These are phyloP conservation scores for Conoideocrella luteorostrata DNA, from an alignment of 2,329 filamentous ascomycete species.

Conservation along the genomic window DNA sequence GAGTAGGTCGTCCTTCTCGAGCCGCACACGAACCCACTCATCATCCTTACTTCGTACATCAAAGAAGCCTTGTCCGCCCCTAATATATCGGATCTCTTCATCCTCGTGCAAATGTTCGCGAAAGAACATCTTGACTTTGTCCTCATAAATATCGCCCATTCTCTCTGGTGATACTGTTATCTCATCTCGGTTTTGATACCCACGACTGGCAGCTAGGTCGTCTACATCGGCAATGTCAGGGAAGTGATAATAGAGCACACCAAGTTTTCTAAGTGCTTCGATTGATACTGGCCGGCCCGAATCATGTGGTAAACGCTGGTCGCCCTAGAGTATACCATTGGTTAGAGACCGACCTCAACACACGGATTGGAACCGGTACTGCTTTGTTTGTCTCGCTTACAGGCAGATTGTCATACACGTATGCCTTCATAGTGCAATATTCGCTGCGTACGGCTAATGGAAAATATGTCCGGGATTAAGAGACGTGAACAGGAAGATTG, in stretches of 20 bases:
- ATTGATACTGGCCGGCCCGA: conserved; percentile 65
- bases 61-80: conserved; percentile 84
- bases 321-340: conserved; percentile 59
- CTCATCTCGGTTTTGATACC: conserved; percentile 93
- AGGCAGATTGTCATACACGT: conserved; percentile 49
- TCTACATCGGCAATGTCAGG: conserved; percentile 62
- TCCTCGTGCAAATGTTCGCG: conserved; percentile 95
- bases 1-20: conserved; percentile 85
- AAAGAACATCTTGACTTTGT: conserved; percentile 92
- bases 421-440: conserved; percentile 54
- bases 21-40: conserved; percentile 78
- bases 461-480: too few relatives aligned
- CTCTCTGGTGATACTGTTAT: conserved; percentile 79
- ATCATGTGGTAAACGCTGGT: conserved; percentile 88
- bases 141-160: conserved; percentile 84
- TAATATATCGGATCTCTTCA: conserved; percentile 94
- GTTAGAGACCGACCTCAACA: not conserved
- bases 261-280: conserved; percentile 63
- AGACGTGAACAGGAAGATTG: too few relatives aligned
- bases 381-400: conserved; percentile 29
- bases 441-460: too few relatives aligned
- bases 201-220: conserved; percentile 63
- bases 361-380: not conserved
- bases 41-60: conserved; percentile 80
- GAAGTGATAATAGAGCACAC: conserved; percentile 72